A percentile compares a stretch with the other conserved stretches of the same genome.
These are phyloP conservation scores for Gossypium lobatum DNA, from an alignment of 441 rosid species.

Conservation along the genomic window DNA sequence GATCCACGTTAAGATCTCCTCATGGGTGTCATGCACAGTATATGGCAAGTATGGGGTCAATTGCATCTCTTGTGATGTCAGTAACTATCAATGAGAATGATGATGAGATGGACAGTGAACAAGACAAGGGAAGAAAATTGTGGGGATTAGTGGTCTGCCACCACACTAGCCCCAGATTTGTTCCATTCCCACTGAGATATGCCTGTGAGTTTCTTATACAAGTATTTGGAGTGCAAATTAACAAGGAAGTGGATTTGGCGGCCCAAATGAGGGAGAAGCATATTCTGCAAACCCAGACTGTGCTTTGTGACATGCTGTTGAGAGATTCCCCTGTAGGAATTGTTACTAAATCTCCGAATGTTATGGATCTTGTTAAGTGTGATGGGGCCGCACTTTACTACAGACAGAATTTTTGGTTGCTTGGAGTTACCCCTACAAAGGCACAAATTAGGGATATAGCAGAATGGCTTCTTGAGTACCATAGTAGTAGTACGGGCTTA, in stretches of 20 bases:
- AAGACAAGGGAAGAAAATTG: constrained; percentile 43
- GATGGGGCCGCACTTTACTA: constrained; percentile 78
- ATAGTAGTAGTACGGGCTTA: constrained; percentile 56
- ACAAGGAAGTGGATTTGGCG: constrained; percentile 69
- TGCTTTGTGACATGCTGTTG: constrained; percentile 83
- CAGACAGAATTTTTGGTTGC: constrained; percentile 51
- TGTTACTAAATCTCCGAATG: constrained; percentile 63
- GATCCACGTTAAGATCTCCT: constrained; percentile 77
- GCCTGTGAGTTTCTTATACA: constrained; percentile 84
- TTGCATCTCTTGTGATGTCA: constrained; percentile 82
- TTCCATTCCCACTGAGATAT: constrained; percentile 74
- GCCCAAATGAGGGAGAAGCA: constrained; percentile 62
- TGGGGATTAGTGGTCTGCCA: constrained; percentile 96
- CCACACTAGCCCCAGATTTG: constrained; percentile 63
- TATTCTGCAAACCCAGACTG: constrained; percentile 57
- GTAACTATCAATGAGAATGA: constrained; percentile 64
- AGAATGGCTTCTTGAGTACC: constrained; percentile 62
- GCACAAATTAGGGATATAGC: constrained; percentile 57
- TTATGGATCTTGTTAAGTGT: constrained; percentile 81
- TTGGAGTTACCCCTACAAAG: constrained; percentile 72
- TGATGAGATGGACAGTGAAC: constrained; percentile 36
- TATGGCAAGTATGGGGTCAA: constrained; percentile 82
- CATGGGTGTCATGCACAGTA: constrained; percentile 79
- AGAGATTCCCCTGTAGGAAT: constrained; percentile 77
- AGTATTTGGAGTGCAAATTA: constrained; percentile 66